Conservation (phyloP, 192 early-diverging fungal species). For the Backusella morwellensis region DNA sequence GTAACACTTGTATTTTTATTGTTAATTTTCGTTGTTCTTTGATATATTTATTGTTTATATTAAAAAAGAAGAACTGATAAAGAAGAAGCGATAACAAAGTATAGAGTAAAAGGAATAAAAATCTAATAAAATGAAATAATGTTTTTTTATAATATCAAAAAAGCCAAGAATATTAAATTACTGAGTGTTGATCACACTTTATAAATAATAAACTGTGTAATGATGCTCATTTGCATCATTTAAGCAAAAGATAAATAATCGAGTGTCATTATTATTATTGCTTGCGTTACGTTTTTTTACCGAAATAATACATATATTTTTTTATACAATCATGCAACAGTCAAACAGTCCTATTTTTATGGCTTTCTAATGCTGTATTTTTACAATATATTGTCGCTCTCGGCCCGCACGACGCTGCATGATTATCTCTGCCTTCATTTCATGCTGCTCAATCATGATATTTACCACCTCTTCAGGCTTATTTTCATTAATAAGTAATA, state of each 20-base stretch:
- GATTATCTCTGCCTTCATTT: constrained; percentile 47
- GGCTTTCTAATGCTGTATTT: constrained; percentile 34
- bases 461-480: constrained; percentile 75
- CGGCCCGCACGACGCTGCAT: constrained; percentile 50
- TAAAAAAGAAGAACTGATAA: no score
- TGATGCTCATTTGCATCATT: neutral
- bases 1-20: neutral
- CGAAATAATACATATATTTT: no score
- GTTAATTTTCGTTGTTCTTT: neutral
- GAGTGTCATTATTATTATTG: no score
- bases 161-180: neutral
- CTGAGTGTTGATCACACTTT: neutral
- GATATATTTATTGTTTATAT: neutral
- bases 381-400: constrained; percentile 55
- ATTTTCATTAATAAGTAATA: constrained; percentile 87
- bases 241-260: neutral
- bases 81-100: neutral
- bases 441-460: constrained; percentile 49
- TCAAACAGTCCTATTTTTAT: neutral
- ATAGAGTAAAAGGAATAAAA: neutral
- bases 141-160: neutral
- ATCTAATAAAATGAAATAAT: neutral
- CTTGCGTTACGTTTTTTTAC: no score
- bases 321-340: neutral
- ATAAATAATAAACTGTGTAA: neutral